Percentiles rank a stretch among this genome's conserved stretches.
phyloP scores from a whole-genome alignment of 2,329 filamentous ascomycete species.

The Fusarium cicatricum region DNA sequence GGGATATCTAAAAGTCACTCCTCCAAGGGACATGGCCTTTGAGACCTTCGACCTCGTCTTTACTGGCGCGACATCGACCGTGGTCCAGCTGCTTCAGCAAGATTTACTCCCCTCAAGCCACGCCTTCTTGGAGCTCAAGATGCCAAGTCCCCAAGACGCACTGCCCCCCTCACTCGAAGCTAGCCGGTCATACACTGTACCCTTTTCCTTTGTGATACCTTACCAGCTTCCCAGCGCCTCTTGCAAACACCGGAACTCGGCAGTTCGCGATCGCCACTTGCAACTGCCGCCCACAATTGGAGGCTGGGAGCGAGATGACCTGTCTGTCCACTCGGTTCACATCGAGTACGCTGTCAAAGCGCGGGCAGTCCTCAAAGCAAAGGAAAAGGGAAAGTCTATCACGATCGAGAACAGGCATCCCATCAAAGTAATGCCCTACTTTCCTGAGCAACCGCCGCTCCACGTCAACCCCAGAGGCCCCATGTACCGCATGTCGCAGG shows the following conservation, averaged over 20 bases:
- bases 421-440: constrained; percentile 28
- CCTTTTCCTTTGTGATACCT: constrained; percentile 34
- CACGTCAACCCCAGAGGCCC: constrained; percentile 15
- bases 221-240: constrained; percentile 27
- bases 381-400: background rate
- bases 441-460: constrained; percentile 28
- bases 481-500: constrained; percentile 16
- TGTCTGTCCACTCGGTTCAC: constrained; percentile 19
- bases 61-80: constrained; percentile 1
- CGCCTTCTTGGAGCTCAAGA: constrained; percentile 24
- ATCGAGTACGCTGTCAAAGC: constrained; percentile 26
- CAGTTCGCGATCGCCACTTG: constrained; percentile 21
- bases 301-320: constrained; percentile 30
- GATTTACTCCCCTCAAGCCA: constrained; percentile 18
- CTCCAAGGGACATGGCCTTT: constrained; percentile 15
- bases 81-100: constrained; percentile 26
- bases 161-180: constrained; percentile 20
- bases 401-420: constrained; percentile 2
- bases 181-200: constrained; percentile 12
- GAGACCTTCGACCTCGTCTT: constrained; percentile 24
- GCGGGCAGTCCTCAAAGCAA: background rate
- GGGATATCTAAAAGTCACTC: constrained; percentile 13
- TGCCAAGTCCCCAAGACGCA: constrained; percentile 18
- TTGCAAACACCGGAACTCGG: constrained; percentile 17
- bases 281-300: constrained; percentile 31